These are phyloP conservation scores for Lecanoromycetidae sp. DNA, from an alignment of 2,329 filamentous ascomycete species.

Conservation along the genomic window DNA sequence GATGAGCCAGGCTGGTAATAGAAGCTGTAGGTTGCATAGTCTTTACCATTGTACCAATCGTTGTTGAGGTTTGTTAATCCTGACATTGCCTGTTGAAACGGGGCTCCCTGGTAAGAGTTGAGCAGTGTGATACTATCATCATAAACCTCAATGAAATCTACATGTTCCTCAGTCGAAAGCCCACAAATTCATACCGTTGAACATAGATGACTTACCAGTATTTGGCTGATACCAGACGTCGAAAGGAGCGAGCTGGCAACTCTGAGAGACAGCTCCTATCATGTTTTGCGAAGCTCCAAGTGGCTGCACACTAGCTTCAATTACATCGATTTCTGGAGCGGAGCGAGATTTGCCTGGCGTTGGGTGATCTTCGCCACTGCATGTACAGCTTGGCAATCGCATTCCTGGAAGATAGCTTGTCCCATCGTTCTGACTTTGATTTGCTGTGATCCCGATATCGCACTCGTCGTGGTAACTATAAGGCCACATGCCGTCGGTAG, in stretches of 20 bases:
- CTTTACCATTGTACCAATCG: slow-evolving; percentile 53
- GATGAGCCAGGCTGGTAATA: slow-evolving; percentile 49
- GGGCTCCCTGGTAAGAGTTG: slow-evolving; percentile 50
- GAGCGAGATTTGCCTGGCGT: slow-evolving; percentile 52
- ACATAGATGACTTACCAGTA: slow-evolving; percentile 29
- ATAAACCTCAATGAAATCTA: slow-evolving; percentile 54
- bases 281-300: slow-evolving; percentile 40
- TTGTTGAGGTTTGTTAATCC: slow-evolving; percentile 51
- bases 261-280: slow-evolving; percentile 53
- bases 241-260: slow-evolving; percentile 56
- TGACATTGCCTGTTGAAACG: slow-evolving; percentile 52
- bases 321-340: slow-evolving; percentile 59
- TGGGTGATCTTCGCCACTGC: slow-evolving; percentile 52
- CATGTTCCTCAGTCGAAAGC: not conserved
- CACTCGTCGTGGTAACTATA: slow-evolving; percentile 60
- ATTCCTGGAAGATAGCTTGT: slow-evolving; percentile 57
- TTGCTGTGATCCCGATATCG: slow-evolving; percentile 58
- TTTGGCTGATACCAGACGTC: slow-evolving; percentile 56
- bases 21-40: slow-evolving; percentile 51
- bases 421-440: slow-evolving; percentile 57
- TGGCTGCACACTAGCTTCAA: slow-evolving; percentile 52
- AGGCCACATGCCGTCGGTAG: slow-evolving; percentile 62
- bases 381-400: slow-evolving; percentile 57
- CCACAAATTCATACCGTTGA: not conserved
- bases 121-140: slow-evolving; percentile 44